A percentile compares a stretch with the other conserved stretches of the same genome.
phyloP scores from a whole-genome alignment of 176 grass and related monocot genomes.

The Panicum miliaceum region DNA sequence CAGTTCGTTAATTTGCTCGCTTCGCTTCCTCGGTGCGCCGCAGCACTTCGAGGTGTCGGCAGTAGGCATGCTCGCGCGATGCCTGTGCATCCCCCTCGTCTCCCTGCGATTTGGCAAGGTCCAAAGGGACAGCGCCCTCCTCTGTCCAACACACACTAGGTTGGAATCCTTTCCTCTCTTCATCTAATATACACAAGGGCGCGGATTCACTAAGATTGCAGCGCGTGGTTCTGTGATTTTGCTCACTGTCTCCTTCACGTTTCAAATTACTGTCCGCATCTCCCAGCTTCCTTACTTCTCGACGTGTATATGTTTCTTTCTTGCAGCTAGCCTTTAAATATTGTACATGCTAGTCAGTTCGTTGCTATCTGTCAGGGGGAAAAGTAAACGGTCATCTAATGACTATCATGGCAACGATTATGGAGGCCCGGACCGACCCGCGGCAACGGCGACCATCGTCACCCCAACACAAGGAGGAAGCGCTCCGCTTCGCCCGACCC shows the following conservation, averaged over 20 bases:
- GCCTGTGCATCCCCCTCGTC: conserved; percentile 88
- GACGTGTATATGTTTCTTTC: neutral
- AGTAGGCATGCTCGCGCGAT: conserved; percentile 74
- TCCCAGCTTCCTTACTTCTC: neutral
- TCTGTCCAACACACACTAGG: conserved; percentile 78
- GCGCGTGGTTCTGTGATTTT: neutral
- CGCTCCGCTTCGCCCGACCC: too few species aligned
- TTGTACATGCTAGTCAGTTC: neutral
- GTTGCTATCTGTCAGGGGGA: too few species aligned
- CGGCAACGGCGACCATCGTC: too few species aligned
- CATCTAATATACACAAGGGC: neutral
- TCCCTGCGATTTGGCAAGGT: conserved; percentile 85
- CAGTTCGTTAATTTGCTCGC: neutral
- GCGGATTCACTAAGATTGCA: neutral
- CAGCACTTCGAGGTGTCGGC: conserved; percentile 86
- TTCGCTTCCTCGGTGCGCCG: neutral
- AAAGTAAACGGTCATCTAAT: too few species aligned
- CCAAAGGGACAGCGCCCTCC: conserved; percentile 51
- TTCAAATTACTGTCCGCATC: neutral
- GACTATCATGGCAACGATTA: too few species aligned
- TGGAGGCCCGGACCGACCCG: too few species aligned
- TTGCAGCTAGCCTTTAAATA: neutral
- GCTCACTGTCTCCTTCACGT: neutral
- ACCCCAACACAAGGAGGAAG: too few species aligned
- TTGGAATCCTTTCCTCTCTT: conserved; percentile 1